A percentile compares a stretch with the other conserved stretches of the same genome.
Conservation (phyloP, 257 asterid genomes). For the Penstemon eatonii region DNA sequence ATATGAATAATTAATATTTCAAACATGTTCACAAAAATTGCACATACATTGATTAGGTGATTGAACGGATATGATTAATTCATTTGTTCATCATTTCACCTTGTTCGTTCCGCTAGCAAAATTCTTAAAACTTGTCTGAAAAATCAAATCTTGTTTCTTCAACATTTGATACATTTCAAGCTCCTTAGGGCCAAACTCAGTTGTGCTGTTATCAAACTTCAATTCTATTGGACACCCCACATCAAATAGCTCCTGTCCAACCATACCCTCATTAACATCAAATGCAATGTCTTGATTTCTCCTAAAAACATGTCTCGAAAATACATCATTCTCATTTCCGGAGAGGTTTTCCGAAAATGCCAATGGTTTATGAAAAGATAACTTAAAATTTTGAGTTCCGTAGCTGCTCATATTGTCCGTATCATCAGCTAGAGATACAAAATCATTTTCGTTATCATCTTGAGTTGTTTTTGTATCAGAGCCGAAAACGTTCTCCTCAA, state of each 20-base stretch:
- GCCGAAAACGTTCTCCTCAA: conserved; percentile 34
- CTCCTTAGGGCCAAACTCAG: conserved; percentile 2
- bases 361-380: conserved; percentile 46
- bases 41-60: too few species aligned
- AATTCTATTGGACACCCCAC: conserved; percentile 59
- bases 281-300: conserved; percentile 32
- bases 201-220: conserved; percentile 36
- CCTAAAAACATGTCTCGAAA: conserved; percentile 45
- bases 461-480: conserved; percentile 28
- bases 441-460: conserved; percentile 24
- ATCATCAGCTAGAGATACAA: conserved; percentile 64
- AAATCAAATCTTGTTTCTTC: too few species aligned
- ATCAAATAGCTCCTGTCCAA: conserved; percentile 50
- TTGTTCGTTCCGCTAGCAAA: too few species aligned
- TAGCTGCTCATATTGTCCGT: conserved; percentile 32
- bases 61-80: too few species aligned
- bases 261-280: conserved; percentile 35
- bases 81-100: too few species aligned
- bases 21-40: too few species aligned
- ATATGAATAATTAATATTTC: too few species aligned
- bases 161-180: too few species aligned
- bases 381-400: conserved; percentile 26
- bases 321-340: conserved; percentile 31
- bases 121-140: too few species aligned
- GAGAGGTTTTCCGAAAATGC: conserved; percentile 34